Base-by-base conservation (phyloP, 2,329 filamentous ascomycete species). In the Calonectria henricotiae region DNA sequence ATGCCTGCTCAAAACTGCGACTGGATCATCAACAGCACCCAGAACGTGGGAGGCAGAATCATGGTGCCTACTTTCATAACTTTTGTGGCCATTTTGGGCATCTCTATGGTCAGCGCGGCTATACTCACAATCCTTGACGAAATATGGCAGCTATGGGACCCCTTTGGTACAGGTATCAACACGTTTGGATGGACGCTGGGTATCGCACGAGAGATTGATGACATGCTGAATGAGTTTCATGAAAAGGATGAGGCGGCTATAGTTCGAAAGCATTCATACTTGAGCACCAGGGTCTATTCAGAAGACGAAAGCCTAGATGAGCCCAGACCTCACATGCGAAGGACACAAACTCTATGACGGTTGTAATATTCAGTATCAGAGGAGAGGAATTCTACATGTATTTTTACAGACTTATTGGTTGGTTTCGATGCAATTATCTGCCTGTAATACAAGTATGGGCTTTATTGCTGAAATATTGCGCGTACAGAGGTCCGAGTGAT, bases 161-260 rank as follows among this genome's bases (percentile, higher is more conserved):
- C 79, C 0, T 75, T 73, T 41, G 58, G 68, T 9, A 54, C 23
- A 13, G 73, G 71, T 1, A 60, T 76, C 9, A 79, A 80, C 39
- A 74, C 63, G 25, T 75, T 72, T 54, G 55, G 73, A 17, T 80
- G 76, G 75, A 77, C 76, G 0, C 65, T 79, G 20, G 76, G 76
- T 3, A 72, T 79, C n/a, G 79, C 78, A 2, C 73, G 41, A 12
- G 79, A 80, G 49, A 71, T 80, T 63, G 78, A 80, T 66, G 67
- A 68, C 25, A 74, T 79, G 68, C 37, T 80, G 39, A 75, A 78
- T 32, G 77, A 79, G 27, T 79, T 74, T 62, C 71, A 76, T 60
- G 77, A 78, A 62, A 46, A 67, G 17, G 75, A 78, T 1, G 62
- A 69, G 11, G 25, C 12, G 12, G 32, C 25, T 11, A 25, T 51